These are phyloP conservation scores for Effrenium voratum DNA, from an alignment of 73 alveolate genomes.

Conservation along the genomic window DNA sequence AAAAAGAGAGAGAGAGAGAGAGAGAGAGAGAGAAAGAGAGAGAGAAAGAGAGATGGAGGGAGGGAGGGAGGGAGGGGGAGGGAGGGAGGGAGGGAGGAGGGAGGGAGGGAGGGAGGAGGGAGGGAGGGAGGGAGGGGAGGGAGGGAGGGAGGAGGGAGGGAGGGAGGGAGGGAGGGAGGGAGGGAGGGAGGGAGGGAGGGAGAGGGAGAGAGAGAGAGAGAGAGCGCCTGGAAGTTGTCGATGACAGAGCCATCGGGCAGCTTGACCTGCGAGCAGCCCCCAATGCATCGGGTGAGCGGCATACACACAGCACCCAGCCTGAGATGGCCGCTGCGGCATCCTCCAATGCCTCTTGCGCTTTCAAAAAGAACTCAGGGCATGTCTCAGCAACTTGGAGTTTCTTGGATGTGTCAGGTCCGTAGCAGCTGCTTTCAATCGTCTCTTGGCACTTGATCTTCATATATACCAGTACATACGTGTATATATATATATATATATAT, in stretches of 20 bases:
- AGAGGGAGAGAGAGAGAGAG: background rate
- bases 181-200: background rate
- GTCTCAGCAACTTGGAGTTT: no score
- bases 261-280: background rate
- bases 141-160: background rate
- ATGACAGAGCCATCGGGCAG: conserved; percentile 31
- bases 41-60: no score
- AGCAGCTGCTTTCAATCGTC: no score
- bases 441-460: no score
- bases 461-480: no score
- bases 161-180: background rate
- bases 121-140: background rate
- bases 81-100: no score
- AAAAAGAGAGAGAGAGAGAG: background rate
- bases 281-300: background rate
- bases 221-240: conserved; percentile 28
- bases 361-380: no score
- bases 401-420: no score
- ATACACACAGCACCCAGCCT: background rate
- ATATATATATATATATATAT: no score
- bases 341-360: conserved; percentile 56
- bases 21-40: no score
- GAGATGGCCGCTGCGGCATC: conserved; percentile 37
- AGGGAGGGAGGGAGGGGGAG: no score
- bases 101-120: background rate